Base-by-base conservation (phyloP, 257 asterid species). In the Solanum habrochaites region DNA sequence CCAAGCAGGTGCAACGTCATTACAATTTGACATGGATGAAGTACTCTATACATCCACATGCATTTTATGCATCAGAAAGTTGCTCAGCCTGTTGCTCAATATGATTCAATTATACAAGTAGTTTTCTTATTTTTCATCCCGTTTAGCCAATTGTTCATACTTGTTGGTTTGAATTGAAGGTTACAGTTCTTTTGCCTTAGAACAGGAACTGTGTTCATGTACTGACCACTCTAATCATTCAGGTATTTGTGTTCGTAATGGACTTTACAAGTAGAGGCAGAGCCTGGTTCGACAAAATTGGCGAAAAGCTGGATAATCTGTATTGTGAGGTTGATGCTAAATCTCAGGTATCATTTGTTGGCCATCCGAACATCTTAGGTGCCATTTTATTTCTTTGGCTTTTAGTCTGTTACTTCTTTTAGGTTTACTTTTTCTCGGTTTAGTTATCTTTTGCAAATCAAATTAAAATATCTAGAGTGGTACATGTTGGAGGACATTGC, bases 291-390 rank as follows among this genome's bases (percentile, higher is more conserved):
- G 86, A 45, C 25, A 85, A 77, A 62, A 73, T 89, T 2, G 49
- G 58, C 6, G 77, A 85, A 67, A 89, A 84, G 74, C 42, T 89
- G 66, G 91, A 60, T 29, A 87, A 42, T 66, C 74, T 89, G n/a
- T 66, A 29, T 89, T 23, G 84, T n/a, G 86, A 87, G 21, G 67
- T 86, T 52, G 89, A 89, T 47, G 67, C 14, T 43, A 52, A 39
- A 67, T 83, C 86, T 85, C 73, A 75, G 91, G 91, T 89, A 89
- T 39, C 83, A 37, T 75, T 29, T 64, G 31, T 27, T 64, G 40
- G 64, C 49, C 47, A 40, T 29, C 16, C 18, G 67, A 35, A 21
- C 23, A 23, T 66, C 47, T 71, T 31, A 43, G 60, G 81, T 72
- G 70, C 31, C 77, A n/a, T 86, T 71, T 27, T 40, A 9, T 78